Evolutionary conservation across 805 yeast genomes (phyloP).

Genomic region (Brettanomyces sp.): DNA sequence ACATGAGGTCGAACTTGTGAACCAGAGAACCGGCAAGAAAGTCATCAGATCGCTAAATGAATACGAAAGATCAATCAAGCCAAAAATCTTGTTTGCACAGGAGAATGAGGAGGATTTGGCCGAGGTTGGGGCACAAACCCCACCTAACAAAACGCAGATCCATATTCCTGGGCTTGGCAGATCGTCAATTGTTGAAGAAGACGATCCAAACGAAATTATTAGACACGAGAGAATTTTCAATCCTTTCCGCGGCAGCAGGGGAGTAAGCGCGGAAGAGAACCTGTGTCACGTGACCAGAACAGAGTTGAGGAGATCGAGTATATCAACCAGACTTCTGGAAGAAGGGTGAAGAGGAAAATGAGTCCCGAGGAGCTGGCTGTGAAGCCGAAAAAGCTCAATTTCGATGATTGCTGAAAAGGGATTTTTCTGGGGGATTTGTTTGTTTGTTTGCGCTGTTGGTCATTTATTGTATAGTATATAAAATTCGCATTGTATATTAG

Average conservation of each 20-base stretch:
- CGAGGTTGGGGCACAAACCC: constrained; percentile 2
- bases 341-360: constrained; percentile 21
- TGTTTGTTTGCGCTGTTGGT: too few species aligned
- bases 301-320: constrained; percentile 11
- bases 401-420: constrained; percentile 7
- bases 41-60: constrained; percentile 22
- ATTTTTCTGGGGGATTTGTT: too few species aligned
- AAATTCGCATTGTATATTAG: neutral
- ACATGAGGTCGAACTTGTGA: constrained; percentile 30
- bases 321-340: constrained; percentile 24
- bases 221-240: constrained; percentile 15
- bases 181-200: neutral
- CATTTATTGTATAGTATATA: neutral
- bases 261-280: neutral
- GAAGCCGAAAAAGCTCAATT: constrained; percentile 31
- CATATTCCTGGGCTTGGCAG: neutral
- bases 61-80: constrained; percentile 27
- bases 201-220: constrained; percentile 9
- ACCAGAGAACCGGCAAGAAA: constrained; percentile 33
- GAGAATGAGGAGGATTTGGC: neutral
- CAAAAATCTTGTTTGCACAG: constrained; percentile 27
- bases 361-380: constrained; percentile 24
- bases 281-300: neutral
- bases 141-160: neutral
- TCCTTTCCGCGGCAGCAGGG: constrained; percentile 13